phyloP scores from a whole-genome alignment of 2,329 filamentous ascomycete genomes.

The Scleromitrula shiraiana region DNA sequence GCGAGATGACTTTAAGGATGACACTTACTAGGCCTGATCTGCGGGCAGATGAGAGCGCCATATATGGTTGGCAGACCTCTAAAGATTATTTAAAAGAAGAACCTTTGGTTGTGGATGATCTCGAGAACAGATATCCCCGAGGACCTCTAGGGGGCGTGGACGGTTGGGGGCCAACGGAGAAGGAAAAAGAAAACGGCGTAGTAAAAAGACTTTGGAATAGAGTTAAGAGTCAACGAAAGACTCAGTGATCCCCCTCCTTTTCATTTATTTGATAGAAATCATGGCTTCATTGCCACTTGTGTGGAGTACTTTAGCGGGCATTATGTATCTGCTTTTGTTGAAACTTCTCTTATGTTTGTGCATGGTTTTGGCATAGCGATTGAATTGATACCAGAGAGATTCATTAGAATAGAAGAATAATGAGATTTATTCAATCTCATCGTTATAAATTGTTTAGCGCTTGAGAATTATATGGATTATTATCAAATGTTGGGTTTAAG shows the following conservation, averaged over 20 bases:
- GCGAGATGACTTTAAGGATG: constrained; percentile 96
- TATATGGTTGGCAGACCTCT: constrained; percentile 59
- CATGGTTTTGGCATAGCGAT: not conserved
- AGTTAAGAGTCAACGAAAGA: constrained; percentile 33
- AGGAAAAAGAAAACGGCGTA: constrained; percentile 47
- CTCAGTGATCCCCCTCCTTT: constrained; percentile 12
- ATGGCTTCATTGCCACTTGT: not conserved
- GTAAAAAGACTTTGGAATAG: constrained; percentile 59
- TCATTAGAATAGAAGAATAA: not conserved
- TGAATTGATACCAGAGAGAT: not conserved
- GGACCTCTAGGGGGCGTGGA: constrained; percentile 30
- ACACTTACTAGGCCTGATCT: constrained; percentile 87
- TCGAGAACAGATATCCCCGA: constrained; percentile 40
- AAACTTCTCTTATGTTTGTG: not conserved
- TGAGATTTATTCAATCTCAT: too few relatives aligned
- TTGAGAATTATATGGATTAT: too few relatives aligned
- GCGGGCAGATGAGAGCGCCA: constrained; percentile 62
- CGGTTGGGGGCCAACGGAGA: constrained; percentile 36
- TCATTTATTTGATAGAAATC: not conserved
- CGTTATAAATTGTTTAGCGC: too few relatives aligned
- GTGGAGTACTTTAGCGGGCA: constrained; percentile 6
- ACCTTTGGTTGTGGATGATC: constrained; percentile 46
- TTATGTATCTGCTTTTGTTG: not conserved
- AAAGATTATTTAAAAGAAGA: constrained; percentile 35
- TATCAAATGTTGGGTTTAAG: too few relatives aligned